Conservation (phyloP, 169 alveolate species). For the Eimeria sp. region DNA sequence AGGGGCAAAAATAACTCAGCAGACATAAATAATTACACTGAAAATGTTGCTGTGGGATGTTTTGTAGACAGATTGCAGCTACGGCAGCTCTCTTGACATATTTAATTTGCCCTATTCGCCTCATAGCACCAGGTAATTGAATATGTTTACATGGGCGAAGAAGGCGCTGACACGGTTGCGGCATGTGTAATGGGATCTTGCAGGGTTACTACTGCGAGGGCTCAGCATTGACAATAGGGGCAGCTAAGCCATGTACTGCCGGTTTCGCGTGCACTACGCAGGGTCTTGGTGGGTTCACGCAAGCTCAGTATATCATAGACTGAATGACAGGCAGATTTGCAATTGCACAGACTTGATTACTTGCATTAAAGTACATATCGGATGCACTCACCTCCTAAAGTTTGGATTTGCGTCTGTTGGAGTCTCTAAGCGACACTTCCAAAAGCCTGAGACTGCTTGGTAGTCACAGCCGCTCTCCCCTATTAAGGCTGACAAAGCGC, state of each 20-base stretch:
- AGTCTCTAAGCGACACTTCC: neutral
- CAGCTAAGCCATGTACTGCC: slow-evolving; percentile 53
- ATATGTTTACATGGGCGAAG: neutral
- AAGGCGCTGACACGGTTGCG: neutral
- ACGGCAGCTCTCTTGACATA: neutral
- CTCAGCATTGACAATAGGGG: slow-evolving; percentile 20
- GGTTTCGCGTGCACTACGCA: slow-evolving; percentile 19
- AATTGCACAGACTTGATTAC: neutral
- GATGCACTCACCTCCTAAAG: neutral
- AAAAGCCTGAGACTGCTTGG: neutral
- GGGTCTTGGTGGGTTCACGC: slow-evolving; percentile 21
- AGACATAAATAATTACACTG: neutral
- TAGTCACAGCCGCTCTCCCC: neutral
- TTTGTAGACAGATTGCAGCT: neutral
- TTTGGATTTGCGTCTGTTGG: neutral
- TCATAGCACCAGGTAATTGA: neutral
- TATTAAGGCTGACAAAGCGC: neutral
- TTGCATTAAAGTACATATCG: neutral
- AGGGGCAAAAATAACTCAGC: neutral
- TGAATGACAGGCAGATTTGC: neutral
- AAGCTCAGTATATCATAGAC: neutral
- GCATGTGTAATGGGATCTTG: neutral
- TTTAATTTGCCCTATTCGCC: neutral
- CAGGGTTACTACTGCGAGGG: slow-evolving; percentile 72
- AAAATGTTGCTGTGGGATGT: neutral